Conservation (phyloP, 306 rosid species). For the Lathyrus sativus region DNA sequence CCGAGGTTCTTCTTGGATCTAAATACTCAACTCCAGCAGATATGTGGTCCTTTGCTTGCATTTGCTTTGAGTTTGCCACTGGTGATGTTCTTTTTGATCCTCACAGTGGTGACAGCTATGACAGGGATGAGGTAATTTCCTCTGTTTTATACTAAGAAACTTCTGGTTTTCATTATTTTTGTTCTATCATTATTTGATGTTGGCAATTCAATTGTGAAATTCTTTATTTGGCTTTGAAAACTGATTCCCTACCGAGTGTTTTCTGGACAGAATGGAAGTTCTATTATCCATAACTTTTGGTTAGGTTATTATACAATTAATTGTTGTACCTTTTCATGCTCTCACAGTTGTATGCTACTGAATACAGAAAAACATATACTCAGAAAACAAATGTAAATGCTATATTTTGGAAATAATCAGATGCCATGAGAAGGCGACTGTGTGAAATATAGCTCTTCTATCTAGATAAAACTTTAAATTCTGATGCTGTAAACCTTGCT, state of each 20-base stretch:
- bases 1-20: conserved; percentile 89
- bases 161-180: conserved; percentile 1
- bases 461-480: conserved; percentile 1
- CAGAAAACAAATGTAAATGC: neutral
- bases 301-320: neutral
- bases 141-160: neutral
- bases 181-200: conserved; percentile 15
- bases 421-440: neutral
- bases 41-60: conserved; percentile 92
- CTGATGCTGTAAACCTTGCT: conserved; percentile 13
- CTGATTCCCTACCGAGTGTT: conserved; percentile 11
- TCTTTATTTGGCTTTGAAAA: neutral
- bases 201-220: neutral
- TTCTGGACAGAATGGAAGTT: neutral
- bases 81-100: conserved; percentile 95
- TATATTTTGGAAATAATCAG: conserved; percentile 7
- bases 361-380: neutral
- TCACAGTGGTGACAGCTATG: conserved; percentile 80
- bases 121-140: conserved; percentile 75
- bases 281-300: neutral
- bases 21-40: conserved; percentile 84
- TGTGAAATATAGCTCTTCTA: conserved; percentile 11
- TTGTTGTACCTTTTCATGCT: conserved; percentile 1
- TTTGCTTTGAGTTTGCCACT: conserved; percentile 40
- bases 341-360: neutral